phyloP scores from a whole-genome alignment of 129 eudicot genomes.

The Sambucus nigra region DNA sequence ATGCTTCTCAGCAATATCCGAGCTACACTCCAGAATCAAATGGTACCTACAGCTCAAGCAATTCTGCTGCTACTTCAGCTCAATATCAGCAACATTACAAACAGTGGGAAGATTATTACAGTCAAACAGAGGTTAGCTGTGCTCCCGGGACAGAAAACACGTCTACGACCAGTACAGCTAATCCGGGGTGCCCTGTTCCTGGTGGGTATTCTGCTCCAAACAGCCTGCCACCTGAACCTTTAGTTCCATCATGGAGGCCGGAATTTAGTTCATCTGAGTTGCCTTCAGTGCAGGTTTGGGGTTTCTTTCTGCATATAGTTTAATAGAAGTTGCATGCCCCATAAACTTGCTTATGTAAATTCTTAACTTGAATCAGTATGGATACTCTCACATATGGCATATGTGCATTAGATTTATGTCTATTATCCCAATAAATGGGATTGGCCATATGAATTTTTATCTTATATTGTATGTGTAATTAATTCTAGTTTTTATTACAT shows the following conservation, averaged over 20 bases:
- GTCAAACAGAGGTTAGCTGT: conserved; percentile 85
- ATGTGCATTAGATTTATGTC: background rate
- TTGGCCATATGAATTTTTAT: too few relatives aligned
- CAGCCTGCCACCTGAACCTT: conserved; percentile 42
- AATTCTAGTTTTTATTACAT: too few relatives aligned
- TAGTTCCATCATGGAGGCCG: conserved; percentile 56
- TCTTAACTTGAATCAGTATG: background rate
- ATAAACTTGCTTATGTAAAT: background rate
- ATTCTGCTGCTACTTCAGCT: conserved; percentile 37
- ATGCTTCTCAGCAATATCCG: conserved; percentile 60
- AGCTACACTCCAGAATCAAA: conserved; percentile 57
- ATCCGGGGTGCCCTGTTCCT: conserved; percentile 41
- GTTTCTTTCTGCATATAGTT: conserved; percentile 12
- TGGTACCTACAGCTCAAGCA: conserved; percentile 50
- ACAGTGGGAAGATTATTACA: conserved; percentile 90
- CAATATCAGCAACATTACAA: conserved; percentile 78
- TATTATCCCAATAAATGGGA: too few relatives aligned
- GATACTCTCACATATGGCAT: background rate
- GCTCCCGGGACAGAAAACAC: conserved; percentile 95
- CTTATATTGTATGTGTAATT: too few relatives aligned
- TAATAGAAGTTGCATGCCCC: conserved; percentile 7
- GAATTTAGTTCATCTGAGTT: conserved; percentile 47
- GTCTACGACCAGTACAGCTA: conserved; percentile 40
- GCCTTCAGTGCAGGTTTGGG: conserved; percentile 72
- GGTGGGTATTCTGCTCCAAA: conserved; percentile 46